Conservation (phyloP, 1,284 basidiomycete species). For the Tilletiaria anomala region DNA sequence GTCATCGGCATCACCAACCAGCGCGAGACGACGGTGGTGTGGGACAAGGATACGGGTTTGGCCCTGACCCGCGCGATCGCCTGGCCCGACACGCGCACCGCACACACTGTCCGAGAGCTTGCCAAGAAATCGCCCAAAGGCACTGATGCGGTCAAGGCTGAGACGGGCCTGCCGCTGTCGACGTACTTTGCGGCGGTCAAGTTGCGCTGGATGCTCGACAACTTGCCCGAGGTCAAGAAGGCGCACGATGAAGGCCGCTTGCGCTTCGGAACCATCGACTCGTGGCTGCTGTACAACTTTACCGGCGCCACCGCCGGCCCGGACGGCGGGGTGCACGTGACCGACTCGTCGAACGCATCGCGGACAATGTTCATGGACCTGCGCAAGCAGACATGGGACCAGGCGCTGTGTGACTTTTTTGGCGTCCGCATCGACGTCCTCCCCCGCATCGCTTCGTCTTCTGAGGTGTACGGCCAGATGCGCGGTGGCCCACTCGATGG, state of each 20-base stretch:
- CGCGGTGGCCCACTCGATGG: constrained; percentile 55
- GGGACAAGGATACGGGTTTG: constrained; percentile 78
- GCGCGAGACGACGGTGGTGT: constrained; percentile 86
- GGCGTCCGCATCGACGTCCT: constrained; percentile 62
- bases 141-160: constrained; percentile 49
- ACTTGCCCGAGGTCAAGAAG: constrained; percentile 60
- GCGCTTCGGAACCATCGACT: constrained; percentile 86
- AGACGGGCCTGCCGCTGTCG: constrained; percentile 26
- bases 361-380: constrained; percentile 85
- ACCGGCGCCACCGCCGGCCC: constrained; percentile 55
- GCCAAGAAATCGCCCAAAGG: constrained; percentile 62
- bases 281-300: constrained; percentile 65
- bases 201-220: constrained; percentile 88
- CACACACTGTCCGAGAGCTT: constrained; percentile 62
- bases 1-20: constrained; percentile 96
- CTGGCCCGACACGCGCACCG: constrained; percentile 88
- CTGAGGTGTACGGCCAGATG: constrained; percentile 76
- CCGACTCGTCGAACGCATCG: constrained; percentile 92
- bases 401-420: constrained; percentile 73
- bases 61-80: constrained; percentile 75
- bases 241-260: constrained; percentile 73
- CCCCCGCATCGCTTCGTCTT: constrained; percentile 75
- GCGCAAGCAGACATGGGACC: constrained; percentile 66
- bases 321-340: constrained; percentile 75
- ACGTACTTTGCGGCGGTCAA: constrained; percentile 96